Evolutionary conservation across 2,329 filamentous ascomycete species (phyloP), one percentile per base, ranked within the genome.

Genomic region (Clonostachys sp.): DNA sequence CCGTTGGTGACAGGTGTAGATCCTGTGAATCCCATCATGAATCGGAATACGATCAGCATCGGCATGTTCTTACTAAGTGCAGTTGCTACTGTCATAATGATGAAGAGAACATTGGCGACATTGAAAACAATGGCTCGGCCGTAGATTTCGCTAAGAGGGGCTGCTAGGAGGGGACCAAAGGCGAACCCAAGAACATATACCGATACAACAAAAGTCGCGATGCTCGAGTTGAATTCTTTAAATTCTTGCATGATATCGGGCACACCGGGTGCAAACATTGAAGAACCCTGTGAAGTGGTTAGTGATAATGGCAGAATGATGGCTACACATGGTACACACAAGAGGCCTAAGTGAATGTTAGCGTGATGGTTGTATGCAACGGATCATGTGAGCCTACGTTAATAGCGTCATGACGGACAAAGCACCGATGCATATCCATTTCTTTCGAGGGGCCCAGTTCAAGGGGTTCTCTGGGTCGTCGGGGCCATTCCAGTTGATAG

Each of bases 221-320:
- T 67, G 41, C 75, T 63, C 10, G 62, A 59, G 49, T 72, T 80
- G 34, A 62, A 67, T 6, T 70, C 75, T 34, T 73, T 48, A 57
- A 89, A 89, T n/a, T 87, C 82, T 7, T 55, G 45, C 72, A 87
- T 78, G 0, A 89, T 69, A 4, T 80, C 65, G 0, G 80, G 77
- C 0, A 88, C 79, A 6, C 78, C 84, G 0, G 86, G 85, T 0
- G 84, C 84, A 55, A 89, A 85, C 67, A 87, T 87, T 16, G 74
- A 55, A 1, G 56, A 51, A 1, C 51, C 57, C 1, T 80, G 56
- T 44, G 87, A 86, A 14, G 85, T 79, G 12, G 16, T 34, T 33
- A 34, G 24, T 78, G 61, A 0, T 78, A 75, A 0, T 86, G 76
- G 3, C 76, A 83, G 18, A 35, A 34, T 6, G 17, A 7, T 30